phyloP scores from a whole-genome alignment of 1,284 basidiomycete genomes.

The Puccinia triticina region DNA sequence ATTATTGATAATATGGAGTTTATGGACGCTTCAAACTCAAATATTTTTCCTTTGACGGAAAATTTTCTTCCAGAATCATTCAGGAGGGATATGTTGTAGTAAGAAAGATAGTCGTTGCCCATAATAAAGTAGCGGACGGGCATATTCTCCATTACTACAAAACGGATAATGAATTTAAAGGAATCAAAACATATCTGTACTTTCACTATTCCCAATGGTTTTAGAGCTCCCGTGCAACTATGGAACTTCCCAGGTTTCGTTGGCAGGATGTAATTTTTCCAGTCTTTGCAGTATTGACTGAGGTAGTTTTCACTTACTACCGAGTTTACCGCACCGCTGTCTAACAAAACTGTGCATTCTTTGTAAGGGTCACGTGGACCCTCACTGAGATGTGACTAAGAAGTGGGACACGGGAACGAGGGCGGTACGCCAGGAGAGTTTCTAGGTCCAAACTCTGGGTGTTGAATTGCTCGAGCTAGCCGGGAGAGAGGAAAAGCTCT shows the following conservation, averaged over 20 bases:
- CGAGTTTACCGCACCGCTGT: background rate
- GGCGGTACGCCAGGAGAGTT: too few relatives aligned
- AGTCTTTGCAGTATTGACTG: background rate
- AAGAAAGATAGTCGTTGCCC: background rate
- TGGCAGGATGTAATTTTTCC: background rate
- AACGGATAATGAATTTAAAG: background rate
- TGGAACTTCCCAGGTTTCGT: background rate
- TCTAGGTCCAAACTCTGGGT: too few relatives aligned
- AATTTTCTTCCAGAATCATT: background rate
- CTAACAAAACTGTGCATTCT: background rate
- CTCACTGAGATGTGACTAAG: too few relatives aligned
- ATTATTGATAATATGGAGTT: background rate
- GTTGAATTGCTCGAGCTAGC: too few relatives aligned
- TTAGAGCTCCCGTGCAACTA: background rate
- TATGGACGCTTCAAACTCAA: background rate
- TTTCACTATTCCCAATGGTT: background rate
- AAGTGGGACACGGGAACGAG: too few relatives aligned
- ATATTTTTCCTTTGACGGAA: background rate
- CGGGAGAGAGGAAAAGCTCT: too few relatives aligned
- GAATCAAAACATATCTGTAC: background rate
- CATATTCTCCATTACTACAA: slow-evolving; percentile 9
- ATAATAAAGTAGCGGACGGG: background rate
- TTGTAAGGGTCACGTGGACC: too few relatives aligned
- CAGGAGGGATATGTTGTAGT: background rate
- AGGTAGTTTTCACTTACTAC: background rate